Conservation (phyloP, 345 rosid species). For the Arabidopsis thaliana region DNA sequence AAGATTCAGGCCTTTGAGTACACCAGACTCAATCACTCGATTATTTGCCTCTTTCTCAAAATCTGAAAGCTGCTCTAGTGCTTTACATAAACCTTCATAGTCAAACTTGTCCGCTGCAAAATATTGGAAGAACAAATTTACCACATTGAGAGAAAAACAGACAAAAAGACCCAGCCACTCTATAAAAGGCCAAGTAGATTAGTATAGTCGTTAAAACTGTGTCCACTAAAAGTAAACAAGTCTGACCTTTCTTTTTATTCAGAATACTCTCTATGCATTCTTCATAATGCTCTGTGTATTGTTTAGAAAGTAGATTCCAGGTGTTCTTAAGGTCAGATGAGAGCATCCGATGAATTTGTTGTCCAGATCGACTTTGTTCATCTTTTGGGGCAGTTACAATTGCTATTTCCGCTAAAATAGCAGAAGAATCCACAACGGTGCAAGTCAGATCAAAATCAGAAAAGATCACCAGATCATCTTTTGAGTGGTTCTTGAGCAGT, state of each 20-base stretch:
- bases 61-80: constrained; percentile 73
- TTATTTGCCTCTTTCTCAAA: constrained; percentile 86
- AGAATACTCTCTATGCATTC: constrained; percentile 84
- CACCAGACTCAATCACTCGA: constrained; percentile 85
- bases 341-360: constrained; percentile 66
- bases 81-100: constrained; percentile 68
- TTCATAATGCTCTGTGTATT: constrained; percentile 87
- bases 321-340: constrained; percentile 78
- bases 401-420: constrained; percentile 95
- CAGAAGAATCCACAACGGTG: constrained; percentile 93
- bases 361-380: constrained; percentile 62
- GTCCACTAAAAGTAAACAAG: constrained; percentile 23
- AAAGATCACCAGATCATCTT: constrained; percentile 67
- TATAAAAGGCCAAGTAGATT: neutral
- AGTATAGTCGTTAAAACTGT: neutral
- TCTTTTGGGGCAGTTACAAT: constrained; percentile 84
- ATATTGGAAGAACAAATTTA: constrained; percentile 8
- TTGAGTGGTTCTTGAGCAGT: constrained; percentile 58
- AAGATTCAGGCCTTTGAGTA: constrained; percentile 80
- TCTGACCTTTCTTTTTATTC: constrained; percentile 65
- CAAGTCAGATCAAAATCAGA: constrained; percentile 98
- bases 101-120: constrained; percentile 65
- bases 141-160: constrained; percentile 1
- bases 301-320: constrained; percentile 76
- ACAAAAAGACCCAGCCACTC: constrained; percentile 6